These are phyloP conservation scores for Boletus rubropictus DNA, from an alignment of 768 basidiomycete species.

Conservation along the genomic window DNA sequence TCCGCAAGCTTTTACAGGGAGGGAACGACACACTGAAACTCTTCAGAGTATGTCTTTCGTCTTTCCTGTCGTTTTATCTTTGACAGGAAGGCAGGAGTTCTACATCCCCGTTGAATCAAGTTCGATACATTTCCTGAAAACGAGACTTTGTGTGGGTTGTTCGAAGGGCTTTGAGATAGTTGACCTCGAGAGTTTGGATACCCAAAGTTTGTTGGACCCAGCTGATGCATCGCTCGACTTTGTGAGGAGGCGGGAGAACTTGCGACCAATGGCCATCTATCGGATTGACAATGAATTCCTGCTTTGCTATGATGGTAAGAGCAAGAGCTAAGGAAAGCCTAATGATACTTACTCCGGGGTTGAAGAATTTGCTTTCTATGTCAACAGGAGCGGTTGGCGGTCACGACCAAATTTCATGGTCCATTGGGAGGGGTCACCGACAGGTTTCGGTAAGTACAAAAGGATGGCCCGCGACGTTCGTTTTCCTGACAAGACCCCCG, in stretches of 20 bases:
- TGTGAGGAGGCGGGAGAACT: slow-evolving; percentile 81
- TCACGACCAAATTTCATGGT: slow-evolving; percentile 92
- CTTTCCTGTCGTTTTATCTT: background rate
- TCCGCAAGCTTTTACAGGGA: slow-evolving; percentile 89
- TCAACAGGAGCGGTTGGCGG: slow-evolving; percentile 92
- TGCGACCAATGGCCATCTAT: slow-evolving; percentile 94
- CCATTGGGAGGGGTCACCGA: slow-evolving; percentile 92
- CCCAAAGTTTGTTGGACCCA: slow-evolving; percentile 92
- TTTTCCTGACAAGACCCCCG: slow-evolving; percentile 5
- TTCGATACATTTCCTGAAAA: slow-evolving; percentile 96
- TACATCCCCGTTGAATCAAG: slow-evolving; percentile 97
- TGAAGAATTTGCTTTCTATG: slow-evolving; percentile 96
- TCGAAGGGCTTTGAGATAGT: slow-evolving; percentile 98
- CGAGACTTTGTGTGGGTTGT: slow-evolving; percentile 94
- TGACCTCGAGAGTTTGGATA: slow-evolving; percentile 94
- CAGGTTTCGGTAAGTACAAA: slow-evolving; percentile 79
- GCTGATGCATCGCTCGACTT: slow-evolving; percentile 88
- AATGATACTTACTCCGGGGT: slow-evolving; percentile 6
- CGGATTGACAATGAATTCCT: slow-evolving; percentile 95
- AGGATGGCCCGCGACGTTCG: background rate
- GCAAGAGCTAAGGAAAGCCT: background rate
- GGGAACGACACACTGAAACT: slow-evolving; percentile 89
- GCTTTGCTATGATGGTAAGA: slow-evolving; percentile 92
- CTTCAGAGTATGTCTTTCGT: slow-evolving; percentile 61
- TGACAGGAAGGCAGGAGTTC: slow-evolving; percentile 63